Base-by-base conservation (phyloP, 2,329 filamentous ascomycete genomes). In the Magnaporthales sp. region DNA sequence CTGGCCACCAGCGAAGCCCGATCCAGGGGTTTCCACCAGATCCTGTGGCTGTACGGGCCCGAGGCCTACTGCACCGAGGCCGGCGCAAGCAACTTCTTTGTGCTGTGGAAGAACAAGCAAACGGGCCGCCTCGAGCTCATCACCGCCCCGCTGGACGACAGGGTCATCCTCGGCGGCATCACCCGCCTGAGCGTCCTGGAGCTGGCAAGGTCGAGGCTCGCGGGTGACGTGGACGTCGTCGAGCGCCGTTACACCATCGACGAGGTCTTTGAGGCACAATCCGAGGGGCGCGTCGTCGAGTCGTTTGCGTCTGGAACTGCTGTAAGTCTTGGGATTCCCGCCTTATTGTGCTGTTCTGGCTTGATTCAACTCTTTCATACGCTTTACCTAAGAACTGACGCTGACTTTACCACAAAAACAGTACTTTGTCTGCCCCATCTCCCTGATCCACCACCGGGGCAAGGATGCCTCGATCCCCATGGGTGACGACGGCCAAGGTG, bases 11-110 rank as follows among this genome's bases (percentile, higher is more conserved):
- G 84, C 22, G 90, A 93, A 76, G 93, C 93, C 3, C 81, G 88
- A 67, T 80, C 80, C 11, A 80, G 85, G 56, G 93, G 94, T 0
- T 97, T 88, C 78, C 86, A 94, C 74, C 94, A 97, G 83, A 90
- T 97, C 67, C 84, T 97, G n/a, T 97, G 93, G 93, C 84, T 97
- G 64, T 95, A 96, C 73, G 92, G 92, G 1, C 77, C 86, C 56
- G 84, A 94, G 71, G 86, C 86, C 65, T 86, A 87, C 74, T 93
- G 96, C 70, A 97, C 93, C 2, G 93, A 97, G 80, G 93, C 93
- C 2, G 93, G 93, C 4, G 93, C 92, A 13, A 91, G 88, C 73
- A 97, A 97, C 79, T 97, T 97, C 80, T 96, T 97, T 74, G 82
- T 96, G 8, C 81, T 97, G 13, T 93, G 90, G 91, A 84, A 83